Percentiles rank a stretch among this genome's conserved stretches.
Conservation (phyloP, 768 basidiomycete genomes). For the Russula vinacea region DNA sequence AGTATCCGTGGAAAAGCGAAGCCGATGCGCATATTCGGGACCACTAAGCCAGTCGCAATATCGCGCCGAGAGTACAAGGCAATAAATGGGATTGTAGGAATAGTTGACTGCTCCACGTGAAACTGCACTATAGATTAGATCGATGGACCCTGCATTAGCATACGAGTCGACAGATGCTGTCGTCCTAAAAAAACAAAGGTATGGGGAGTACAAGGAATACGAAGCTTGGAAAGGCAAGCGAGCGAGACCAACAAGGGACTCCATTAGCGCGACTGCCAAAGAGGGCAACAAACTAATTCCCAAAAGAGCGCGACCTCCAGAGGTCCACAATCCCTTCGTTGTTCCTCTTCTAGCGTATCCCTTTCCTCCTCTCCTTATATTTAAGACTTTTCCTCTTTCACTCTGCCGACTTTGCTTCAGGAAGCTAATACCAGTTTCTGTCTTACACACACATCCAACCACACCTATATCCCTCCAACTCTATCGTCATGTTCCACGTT, state of each 20-base stretch:
- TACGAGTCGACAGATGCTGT: background rate
- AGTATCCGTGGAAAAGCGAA: background rate
- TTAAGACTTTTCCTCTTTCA: conserved; percentile 18
- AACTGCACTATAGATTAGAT: background rate
- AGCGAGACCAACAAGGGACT: conserved; percentile 1
- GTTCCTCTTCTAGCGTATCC: conserved; percentile 27
- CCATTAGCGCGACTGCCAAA: conserved; percentile 17
- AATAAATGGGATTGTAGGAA: background rate
- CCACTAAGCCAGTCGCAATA: background rate
- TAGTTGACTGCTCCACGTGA: background rate
- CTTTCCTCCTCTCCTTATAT: conserved; percentile 27
- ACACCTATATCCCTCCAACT: background rate
- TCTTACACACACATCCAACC: background rate
- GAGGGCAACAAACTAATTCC: conserved; percentile 28
- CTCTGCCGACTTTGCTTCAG: conserved; percentile 28
- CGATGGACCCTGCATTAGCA: background rate
- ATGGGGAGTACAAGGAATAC: conserved; percentile 17
- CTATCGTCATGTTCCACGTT: conserved; percentile 29
- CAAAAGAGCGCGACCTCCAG: conserved; percentile 19
- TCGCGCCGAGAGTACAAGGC: background rate
- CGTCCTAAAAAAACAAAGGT: conserved; percentile 13
- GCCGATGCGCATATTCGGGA: background rate
- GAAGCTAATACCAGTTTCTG: conserved; percentile 12
- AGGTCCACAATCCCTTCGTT: conserved; percentile 11
- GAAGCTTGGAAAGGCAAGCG: conserved; percentile 21